A percentile compares a stretch with the other conserved stretches of the same genome.
phyloP scores from a whole-genome alignment of 805 yeast genomes.

The Spathaspora hagerdaliae region DNA sequence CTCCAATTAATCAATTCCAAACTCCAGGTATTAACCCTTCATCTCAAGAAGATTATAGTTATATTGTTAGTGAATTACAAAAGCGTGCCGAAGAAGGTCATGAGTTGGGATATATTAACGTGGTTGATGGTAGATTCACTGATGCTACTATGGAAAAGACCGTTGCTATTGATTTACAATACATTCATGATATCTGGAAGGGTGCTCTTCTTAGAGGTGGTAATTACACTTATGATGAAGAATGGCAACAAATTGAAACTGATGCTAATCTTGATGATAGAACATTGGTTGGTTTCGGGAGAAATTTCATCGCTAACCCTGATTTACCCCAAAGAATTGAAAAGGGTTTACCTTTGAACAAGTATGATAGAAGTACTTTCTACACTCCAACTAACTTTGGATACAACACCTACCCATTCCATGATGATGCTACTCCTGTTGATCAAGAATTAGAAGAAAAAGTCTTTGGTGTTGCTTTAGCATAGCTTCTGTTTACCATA shows the following conservation, averaged over 20 bases:
- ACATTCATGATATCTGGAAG: slow-evolving; percentile 26
- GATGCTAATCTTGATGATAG: slow-evolving; percentile 18
- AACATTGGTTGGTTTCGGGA: slow-evolving; percentile 40
- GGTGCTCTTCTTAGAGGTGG: slow-evolving; percentile 16
- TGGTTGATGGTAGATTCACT: slow-evolving; percentile 20
- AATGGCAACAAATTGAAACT: slow-evolving; percentile 5
- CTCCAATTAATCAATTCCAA: slow-evolving; percentile 31
- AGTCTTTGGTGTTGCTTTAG: slow-evolving; percentile 5
- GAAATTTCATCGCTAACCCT: slow-evolving; percentile 43
- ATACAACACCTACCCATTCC: slow-evolving; percentile 14
- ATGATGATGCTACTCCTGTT: background rate
- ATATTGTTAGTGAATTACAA: slow-evolving; percentile 28
- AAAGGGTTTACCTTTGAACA: slow-evolving; percentile 30
- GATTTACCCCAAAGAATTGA: slow-evolving; percentile 37
- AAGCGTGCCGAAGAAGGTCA: slow-evolving; percentile 24
- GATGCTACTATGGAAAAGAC: slow-evolving; percentile 1
- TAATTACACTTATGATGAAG: slow-evolving; percentile 10
- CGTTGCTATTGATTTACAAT: slow-evolving; percentile 10
- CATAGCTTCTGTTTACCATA: background rate
- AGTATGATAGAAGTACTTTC: slow-evolving; percentile 38
- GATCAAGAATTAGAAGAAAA: slow-evolving; percentile 8
- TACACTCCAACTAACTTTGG: slow-evolving; percentile 30
- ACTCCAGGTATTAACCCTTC: slow-evolving; percentile 24
- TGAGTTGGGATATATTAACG: slow-evolving; percentile 31
- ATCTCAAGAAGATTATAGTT: slow-evolving; percentile 23